Conservation (phyloP, 805 yeast species). For the Schwanniomyces occidentalis region DNA sequence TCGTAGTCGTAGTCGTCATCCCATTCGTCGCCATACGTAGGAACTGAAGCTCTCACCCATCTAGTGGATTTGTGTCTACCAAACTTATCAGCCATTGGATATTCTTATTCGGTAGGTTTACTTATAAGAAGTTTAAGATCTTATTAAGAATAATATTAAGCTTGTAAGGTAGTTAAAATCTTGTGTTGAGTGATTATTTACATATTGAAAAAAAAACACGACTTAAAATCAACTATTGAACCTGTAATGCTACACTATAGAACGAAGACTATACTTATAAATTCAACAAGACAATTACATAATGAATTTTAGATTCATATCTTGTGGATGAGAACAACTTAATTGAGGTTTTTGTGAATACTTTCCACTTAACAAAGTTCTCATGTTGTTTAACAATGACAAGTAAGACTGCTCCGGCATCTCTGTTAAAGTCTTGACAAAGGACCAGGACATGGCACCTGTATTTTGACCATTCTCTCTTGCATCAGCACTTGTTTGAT, state of each 20-base stretch:
- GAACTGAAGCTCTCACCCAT: slow-evolving; percentile 45
- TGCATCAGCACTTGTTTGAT: slow-evolving; percentile 43
- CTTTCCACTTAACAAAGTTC: slow-evolving; percentile 28
- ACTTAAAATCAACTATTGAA: too few relatives aligned
- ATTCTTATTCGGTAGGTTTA: too few relatives aligned
- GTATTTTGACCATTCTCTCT: slow-evolving; percentile 33
- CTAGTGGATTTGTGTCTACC: slow-evolving; percentile 45
- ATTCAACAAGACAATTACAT: too few relatives aligned
- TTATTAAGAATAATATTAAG: too few relatives aligned
- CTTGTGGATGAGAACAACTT: slow-evolving; percentile 40
- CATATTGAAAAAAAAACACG: too few relatives aligned
- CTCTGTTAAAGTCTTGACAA: slow-evolving; percentile 27
- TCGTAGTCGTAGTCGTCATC: slow-evolving; percentile 34
- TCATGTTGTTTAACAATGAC: slow-evolving; percentile 38
- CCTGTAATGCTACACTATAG: too few relatives aligned
- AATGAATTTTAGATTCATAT: slow-evolving; percentile 36
- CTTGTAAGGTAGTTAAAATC: too few relatives aligned
- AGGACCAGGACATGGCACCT: slow-evolving; percentile 43
- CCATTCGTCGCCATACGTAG: slow-evolving; percentile 46
- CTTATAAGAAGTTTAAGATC: too few relatives aligned
- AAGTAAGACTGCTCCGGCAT: slow-evolving; percentile 34
- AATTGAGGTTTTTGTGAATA: slow-evolving; percentile 43
- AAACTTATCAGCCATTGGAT: slow-evolving; percentile 32
- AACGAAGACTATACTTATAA: too few relatives aligned
- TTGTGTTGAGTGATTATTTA: too few relatives aligned